phyloP scores from a whole-genome alignment of 148 eudicot species.

The Talinum fruticosum region DNA sequence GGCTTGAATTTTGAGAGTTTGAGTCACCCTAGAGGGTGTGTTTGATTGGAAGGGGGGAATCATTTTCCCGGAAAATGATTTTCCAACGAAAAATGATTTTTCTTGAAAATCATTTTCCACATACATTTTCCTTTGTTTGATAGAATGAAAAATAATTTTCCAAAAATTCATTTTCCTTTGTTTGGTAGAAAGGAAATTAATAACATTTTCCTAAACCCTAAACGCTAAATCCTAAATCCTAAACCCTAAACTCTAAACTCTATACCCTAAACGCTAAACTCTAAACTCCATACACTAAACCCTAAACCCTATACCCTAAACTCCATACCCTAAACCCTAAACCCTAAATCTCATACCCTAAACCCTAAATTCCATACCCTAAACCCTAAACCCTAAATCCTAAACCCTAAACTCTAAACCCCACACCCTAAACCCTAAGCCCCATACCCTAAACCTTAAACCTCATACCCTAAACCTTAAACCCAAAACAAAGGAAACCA shows the following conservation, averaged over 20 bases:
- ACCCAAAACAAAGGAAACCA: too few species aligned
- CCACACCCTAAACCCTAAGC: conserved; percentile 1
- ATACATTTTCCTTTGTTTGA: too few species aligned
- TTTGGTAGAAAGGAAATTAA: too few species aligned
- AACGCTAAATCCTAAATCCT: conserved; percentile 1
- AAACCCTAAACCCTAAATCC: conserved; percentile 7
- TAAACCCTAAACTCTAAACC: conserved; percentile 6
- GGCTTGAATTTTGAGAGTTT: too few species aligned
- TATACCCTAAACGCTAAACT: not conserved
- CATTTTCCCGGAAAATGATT: too few species aligned
- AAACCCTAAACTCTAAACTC: conserved; percentile 4
- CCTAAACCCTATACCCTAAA: conserved; percentile 1
- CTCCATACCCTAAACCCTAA: not conserved
- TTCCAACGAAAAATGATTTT: too few species aligned
- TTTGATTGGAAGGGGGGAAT: too few species aligned
- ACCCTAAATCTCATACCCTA: not conserved
- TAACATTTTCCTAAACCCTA: conserved; percentile 9
- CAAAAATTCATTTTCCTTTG: too few species aligned
- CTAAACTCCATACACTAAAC: too few species aligned
- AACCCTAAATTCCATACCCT: not conserved
- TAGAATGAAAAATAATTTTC: too few species aligned
- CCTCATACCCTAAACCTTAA: not conserved
- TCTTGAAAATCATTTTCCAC: too few species aligned
- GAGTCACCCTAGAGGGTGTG: too few species aligned
- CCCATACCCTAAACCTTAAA: conserved; percentile 1